These are phyloP conservation scores for Citrus reticulata DNA, from an alignment of 345 rosid genomes.

Conservation along the genomic window DNA sequence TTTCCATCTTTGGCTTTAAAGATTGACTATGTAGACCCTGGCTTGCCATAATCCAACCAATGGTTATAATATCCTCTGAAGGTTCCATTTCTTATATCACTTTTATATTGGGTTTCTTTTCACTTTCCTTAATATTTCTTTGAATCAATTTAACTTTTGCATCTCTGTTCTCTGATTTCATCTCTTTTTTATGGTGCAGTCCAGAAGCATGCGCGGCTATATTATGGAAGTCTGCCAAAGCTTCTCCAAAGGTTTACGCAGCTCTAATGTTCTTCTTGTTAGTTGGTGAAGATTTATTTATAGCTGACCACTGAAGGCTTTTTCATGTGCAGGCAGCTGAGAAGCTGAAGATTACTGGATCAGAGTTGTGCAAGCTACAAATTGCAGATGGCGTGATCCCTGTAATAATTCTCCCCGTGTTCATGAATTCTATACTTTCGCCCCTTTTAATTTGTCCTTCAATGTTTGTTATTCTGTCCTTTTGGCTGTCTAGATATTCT, in stretches of 20 bases:
- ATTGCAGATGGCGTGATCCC: constrained; percentile 88
- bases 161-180: constrained; percentile 6
- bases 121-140: neutral
- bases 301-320: constrained; percentile 7
- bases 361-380: constrained; percentile 65
- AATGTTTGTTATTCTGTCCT: neutral
- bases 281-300: constrained; percentile 4
- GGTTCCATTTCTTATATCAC: neutral
- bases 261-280: constrained; percentile 9
- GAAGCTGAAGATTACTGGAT: constrained; percentile 78
- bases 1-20: neutral
- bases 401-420: constrained; percentile 36
- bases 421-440: constrained; percentile 2
- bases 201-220: constrained; percentile 99
- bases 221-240: constrained; percentile 88
- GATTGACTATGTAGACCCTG: neutral
- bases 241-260: constrained; percentile 75
- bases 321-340: constrained; percentile 76
- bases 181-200: constrained; percentile 38
- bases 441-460: neutral
- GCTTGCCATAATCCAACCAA: neutral
- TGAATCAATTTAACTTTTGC: neutral
- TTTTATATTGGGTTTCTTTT: neutral
- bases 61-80: neutral
- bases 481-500: neutral